phyloP scores from a whole-genome alignment of 129 eudicot species.

The Ambrosia trifida region DNA sequence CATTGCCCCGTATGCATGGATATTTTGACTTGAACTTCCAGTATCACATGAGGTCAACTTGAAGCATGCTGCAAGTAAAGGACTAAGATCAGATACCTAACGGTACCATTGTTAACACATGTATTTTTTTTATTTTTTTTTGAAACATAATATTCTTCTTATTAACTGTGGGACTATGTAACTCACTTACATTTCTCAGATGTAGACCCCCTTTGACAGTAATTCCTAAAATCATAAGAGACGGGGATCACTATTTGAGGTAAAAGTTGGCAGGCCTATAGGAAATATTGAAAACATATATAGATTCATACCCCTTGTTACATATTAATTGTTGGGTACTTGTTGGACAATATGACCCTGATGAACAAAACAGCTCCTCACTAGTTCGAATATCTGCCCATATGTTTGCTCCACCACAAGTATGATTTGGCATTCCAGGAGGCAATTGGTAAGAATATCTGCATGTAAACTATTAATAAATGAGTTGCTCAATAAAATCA shows the following conservation, averaged over 20 bases:
- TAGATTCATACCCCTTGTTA: slow-evolving; percentile 61
- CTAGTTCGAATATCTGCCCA: slow-evolving; percentile 83
- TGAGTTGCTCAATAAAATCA: slow-evolving; percentile 10
- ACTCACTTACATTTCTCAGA: slow-evolving; percentile 68
- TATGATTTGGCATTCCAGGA: slow-evolving; percentile 66
- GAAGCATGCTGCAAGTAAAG: slow-evolving; percentile 74
- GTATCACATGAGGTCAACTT: slow-evolving; percentile 70
- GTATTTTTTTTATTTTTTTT: background rate
- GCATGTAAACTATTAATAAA: slow-evolving; percentile 28
- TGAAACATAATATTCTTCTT: background rate
- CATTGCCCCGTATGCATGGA: slow-evolving; percentile 90
- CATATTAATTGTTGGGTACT: slow-evolving; percentile 47
- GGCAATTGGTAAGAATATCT: slow-evolving; percentile 86
- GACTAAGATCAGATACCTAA: slow-evolving; percentile 8
- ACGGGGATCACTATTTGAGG: slow-evolving; percentile 16
- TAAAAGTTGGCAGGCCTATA: slow-evolving; percentile 1
- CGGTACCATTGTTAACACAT: slow-evolving; percentile 3
- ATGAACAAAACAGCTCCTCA: slow-evolving; percentile 71
- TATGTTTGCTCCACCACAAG: slow-evolving; percentile 92
- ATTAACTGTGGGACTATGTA: slow-evolving; percentile 13
- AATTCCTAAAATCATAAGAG: slow-evolving; percentile 54
- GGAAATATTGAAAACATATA: slow-evolving; percentile 20
- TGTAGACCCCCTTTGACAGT: slow-evolving; percentile 85
- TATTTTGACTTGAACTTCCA: slow-evolving; percentile 71
- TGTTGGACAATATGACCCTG: slow-evolving; percentile 90